Evolutionary conservation across 2,329 filamentous ascomycete genomes (phyloP), one percentile per base, ranked within the genome.

Genomic region (Colletotrichum sp.): DNA sequence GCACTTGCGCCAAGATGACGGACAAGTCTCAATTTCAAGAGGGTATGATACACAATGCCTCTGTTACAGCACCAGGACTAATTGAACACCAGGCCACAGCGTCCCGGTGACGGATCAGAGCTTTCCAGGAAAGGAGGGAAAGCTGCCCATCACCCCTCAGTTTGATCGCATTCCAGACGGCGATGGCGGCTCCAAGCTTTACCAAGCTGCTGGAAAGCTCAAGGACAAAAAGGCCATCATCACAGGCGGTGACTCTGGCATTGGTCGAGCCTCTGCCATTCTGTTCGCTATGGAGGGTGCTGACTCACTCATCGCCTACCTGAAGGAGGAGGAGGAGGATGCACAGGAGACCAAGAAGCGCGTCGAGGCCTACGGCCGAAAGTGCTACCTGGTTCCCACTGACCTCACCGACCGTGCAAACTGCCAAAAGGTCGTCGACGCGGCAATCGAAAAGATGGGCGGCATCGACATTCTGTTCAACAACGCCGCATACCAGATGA

Each of bases 281-380:
- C 88, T 97, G 1, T 97, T 93, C 80, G 95, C 95, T 52, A 93
- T 95, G 89, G 95, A 97, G 84, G 95, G 95, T 7, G 94, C 94
- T 16, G 92, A 94, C 77, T 91, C 90, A 67, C 88, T 94, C 74
- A 95, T 97, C 78, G 90, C 91, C 6, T 95, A 97, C 80, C 88
- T 96, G 1, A 92, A 93, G 0, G 90, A 94, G 39, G 95, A 98
- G 83, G 92, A 96, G 82, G 87, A 91, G 62, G 95, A 96, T 80
- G 95, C 95, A 0, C 88, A 94, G 79, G 90, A 95, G 78, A 96
- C 95, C 26, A 94, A 94, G 87, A 90, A 89, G 81, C 85, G 90
- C 55, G 93, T 96, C 1, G 92, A 96, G 81, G 87, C 91, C 49
- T 88, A 92, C 74, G 94, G 94, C 7, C 86, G 86, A 26, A 92